phyloP scores from a whole-genome alignment of 306 rosid genomes.

The Quillaja saponaria region DNA sequence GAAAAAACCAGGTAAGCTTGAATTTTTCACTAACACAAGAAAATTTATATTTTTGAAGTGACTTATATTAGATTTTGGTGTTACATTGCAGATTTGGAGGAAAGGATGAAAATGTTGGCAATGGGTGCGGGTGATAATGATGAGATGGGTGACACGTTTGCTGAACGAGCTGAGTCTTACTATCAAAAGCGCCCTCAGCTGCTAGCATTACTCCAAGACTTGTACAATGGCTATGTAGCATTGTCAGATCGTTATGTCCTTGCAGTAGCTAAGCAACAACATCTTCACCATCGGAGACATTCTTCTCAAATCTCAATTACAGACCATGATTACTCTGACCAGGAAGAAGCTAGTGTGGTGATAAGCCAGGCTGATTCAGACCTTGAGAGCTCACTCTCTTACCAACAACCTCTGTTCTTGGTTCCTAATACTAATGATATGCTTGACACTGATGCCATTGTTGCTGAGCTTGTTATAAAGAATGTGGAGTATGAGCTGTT shows the following conservation, averaged over 20 bases:
- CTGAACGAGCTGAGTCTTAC: conserved; percentile 87
- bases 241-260: conserved; percentile 79
- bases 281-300: conserved; percentile 42
- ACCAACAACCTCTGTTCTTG: conserved; percentile 41
- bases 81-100: conserved; percentile 67
- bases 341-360: conserved; percentile 44
- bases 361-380: conserved; percentile 64
- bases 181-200: conserved; percentile 89
- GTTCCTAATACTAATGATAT: not conserved
- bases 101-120: conserved; percentile 67
- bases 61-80: conserved; percentile 3
- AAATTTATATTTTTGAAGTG: not conserved
- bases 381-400: conserved; percentile 75
- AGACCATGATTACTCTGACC: conserved; percentile 49
- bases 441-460: conserved; percentile 40
- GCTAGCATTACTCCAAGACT: conserved; percentile 65
- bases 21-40: not conserved
- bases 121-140: conserved; percentile 42
- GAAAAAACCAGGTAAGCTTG: conserved; percentile 31
- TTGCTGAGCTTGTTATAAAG: conserved; percentile 74
- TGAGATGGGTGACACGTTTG: conserved; percentile 63
- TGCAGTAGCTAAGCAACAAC: conserved; percentile 52
- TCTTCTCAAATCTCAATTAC: conserved; percentile 58
- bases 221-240: conserved; percentile 80
- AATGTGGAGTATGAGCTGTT: conserved; percentile 66